These are phyloP conservation scores for Aspergillus tamarii DNA, from an alignment of 2,329 filamentous ascomycete genomes.

Conservation along the genomic window DNA sequence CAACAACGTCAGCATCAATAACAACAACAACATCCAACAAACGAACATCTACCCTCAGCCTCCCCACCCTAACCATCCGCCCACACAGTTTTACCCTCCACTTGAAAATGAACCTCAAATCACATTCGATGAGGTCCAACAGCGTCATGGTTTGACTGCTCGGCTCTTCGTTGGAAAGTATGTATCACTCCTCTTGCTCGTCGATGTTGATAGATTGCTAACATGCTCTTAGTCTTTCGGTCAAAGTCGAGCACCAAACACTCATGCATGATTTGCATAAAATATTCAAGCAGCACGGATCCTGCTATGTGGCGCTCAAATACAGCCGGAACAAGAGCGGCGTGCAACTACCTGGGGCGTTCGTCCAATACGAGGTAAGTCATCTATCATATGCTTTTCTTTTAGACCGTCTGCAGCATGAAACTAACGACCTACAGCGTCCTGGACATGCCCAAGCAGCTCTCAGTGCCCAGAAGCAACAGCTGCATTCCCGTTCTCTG, in stretches of 20 bases:
- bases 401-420: not conserved
- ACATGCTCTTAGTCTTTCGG: not conserved
- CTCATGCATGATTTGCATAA: not conserved
- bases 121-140: not conserved
- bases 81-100: not conserved
- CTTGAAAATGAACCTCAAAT: not conserved
- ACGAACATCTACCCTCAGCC: no score
- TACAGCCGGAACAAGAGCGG: not conserved
- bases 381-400: not conserved
- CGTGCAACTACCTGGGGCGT: not conserved
- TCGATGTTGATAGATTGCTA: not conserved
- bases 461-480: not conserved
- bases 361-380: not conserved
- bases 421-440: not conserved
- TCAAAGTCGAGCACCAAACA: not conserved
- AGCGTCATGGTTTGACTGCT: not conserved
- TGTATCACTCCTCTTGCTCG: not conserved
- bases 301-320: not conserved
- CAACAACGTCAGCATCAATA: no score
- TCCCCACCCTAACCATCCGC: not conserved
- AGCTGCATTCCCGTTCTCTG: not conserved
- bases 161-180: conserved; percentile 1
- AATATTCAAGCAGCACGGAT: not conserved
- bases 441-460: not conserved
- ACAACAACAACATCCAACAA: no score